Base-by-base conservation (phyloP, 306 rosid species). In the Casuarina equisetifolia region DNA sequence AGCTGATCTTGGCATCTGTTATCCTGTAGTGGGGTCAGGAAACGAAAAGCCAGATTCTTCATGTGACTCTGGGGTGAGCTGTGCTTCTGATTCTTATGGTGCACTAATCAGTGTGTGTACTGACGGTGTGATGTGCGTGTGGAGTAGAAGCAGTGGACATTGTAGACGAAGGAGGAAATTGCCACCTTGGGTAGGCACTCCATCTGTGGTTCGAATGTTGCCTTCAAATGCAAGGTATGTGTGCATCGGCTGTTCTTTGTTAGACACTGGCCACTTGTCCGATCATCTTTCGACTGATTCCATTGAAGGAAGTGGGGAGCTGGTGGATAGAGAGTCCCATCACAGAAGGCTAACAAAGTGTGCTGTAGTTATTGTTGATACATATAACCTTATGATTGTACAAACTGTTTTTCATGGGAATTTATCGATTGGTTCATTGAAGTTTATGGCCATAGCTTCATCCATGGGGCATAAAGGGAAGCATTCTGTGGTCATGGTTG, bases 101-200 rank as follows among this genome's bases (percentile, higher is more conserved):
- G 97, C 96, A 3, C 82, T 95, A 78, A 82, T 95, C 19, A 95
- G 98, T 81, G 97, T 90, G 3, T 91, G 97, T 77, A 82, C 83
- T 70, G 97, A 95, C 87, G 97, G 97, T 58, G 89, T 95, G 80
- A 78, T 95, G 85, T 95, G 97, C 81, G 94, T 95, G 43, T 92
- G 97, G 98, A 95, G 97, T 78, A 89, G 88, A 78, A 82, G 90
- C 78, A 92, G 97, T 70, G 97, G 96, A 8, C 98, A 91, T 75
- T 95, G 98, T 80, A 86, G 97, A 64, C 87, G 93, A 68, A 79
- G 97, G 84, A 82, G 96, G 83, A 92, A 87, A 86, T 76, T 95
- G 79, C 98, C 98, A 2, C 97, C 97, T 64, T 92, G 98, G 98
- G 96, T 85, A 10, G 97, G 98, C 35, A 87, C 92, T 79, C 98